Evolutionary conservation across 768 basidiomycete species (phyloP).

Genomic region (Tricholoma sp.): DNA sequence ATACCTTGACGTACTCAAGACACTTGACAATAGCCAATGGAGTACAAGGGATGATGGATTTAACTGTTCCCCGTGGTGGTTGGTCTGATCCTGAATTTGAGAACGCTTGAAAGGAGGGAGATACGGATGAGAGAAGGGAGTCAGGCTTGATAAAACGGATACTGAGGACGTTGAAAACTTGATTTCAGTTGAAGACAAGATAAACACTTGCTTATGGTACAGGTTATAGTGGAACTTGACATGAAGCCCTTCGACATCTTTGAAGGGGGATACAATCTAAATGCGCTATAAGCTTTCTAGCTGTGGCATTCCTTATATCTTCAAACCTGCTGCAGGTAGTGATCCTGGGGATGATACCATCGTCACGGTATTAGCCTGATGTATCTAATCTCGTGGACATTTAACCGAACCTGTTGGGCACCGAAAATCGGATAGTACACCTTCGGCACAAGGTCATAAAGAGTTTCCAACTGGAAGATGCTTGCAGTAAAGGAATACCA

Average conservation of each 20-base stretch:
- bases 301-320: background rate
- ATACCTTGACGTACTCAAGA: conserved; percentile 86
- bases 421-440: conserved; percentile 98
- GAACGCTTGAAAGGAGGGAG: conserved; percentile 30
- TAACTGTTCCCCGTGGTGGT: conserved; percentile 82
- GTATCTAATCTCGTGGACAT: background rate
- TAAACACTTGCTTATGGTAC: conserved; percentile 76
- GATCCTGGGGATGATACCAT: conserved; percentile 53
- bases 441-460: conserved; percentile 31
- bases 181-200: background rate
- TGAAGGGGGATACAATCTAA: conserved; percentile 88
- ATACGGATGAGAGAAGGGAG: conserved; percentile 50
- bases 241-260: conserved; percentile 97
- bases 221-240: conserved; percentile 94
- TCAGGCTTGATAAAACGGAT: conserved; percentile 87
- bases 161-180: conserved; percentile 36
- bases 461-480: conserved; percentile 1
- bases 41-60: conserved; percentile 96
- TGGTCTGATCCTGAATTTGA: conserved; percentile 44
- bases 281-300: background rate
- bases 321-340: conserved; percentile 88
- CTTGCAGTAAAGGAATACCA: conserved; percentile 47
- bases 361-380: background rate
- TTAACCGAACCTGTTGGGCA: conserved; percentile 58
- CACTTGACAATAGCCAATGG: conserved; percentile 96